phyloP scores from a whole-genome alignment of 2,329 filamentous ascomycete species.

The Neonectria coccinea region DNA sequence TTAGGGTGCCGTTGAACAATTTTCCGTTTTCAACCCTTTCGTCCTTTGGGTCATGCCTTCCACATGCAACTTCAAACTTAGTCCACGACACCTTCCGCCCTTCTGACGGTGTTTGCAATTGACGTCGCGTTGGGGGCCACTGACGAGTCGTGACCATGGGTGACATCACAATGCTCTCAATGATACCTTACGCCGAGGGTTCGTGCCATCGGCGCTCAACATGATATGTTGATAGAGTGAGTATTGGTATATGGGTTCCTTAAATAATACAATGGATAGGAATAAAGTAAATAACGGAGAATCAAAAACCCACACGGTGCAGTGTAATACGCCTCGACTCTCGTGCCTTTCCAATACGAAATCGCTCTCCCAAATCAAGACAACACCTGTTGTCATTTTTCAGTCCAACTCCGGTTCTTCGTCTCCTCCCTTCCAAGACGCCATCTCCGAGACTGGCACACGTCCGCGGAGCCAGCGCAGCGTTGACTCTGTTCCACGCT shows the following conservation, averaged over 20 bases:
- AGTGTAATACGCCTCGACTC: slow-evolving; percentile 12
- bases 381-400: slow-evolving; percentile 17
- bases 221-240: slow-evolving; percentile 9
- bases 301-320: slow-evolving; percentile 21
- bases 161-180: too few relatives aligned
- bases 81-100: neutral
- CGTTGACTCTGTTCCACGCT: slow-evolving; percentile 88
- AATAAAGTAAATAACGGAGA: slow-evolving; percentile 21
- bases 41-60: neutral
- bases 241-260: slow-evolving; percentile 16
- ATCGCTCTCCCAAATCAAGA: slow-evolving; percentile 15
- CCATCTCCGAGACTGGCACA: slow-evolving; percentile 73
- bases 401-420: slow-evolving; percentile 49
- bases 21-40: neutral
- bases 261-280: slow-evolving; percentile 23
- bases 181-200: too few relatives aligned
- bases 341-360: slow-evolving; percentile 13
- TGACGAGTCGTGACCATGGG: too few relatives aligned
- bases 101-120: neutral
- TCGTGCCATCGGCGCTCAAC: too few relatives aligned
- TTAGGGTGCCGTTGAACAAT: neutral
- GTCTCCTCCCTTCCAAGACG: slow-evolving; percentile 63
- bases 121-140: too few relatives aligned
- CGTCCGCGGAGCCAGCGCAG: slow-evolving; percentile 83
- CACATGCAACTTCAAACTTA: neutral